These are phyloP conservation scores for Dicorynia guianensis DNA, from an alignment of 306 rosid species.

Conservation along the genomic window DNA sequence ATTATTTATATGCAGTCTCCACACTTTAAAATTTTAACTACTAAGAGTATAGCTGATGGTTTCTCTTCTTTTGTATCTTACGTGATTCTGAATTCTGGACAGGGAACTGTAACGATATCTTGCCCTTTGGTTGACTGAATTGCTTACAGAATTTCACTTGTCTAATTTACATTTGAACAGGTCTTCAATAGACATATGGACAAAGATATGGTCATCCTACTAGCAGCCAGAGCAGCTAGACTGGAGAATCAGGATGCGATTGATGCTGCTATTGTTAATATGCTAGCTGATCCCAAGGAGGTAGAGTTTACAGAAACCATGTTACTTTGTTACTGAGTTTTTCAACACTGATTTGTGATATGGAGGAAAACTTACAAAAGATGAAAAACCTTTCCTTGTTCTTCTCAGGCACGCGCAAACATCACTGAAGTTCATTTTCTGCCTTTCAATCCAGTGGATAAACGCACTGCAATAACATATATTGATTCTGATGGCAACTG, in stretches of 20 bases:
- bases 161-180: slow-evolving; percentile 47
- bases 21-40: slow-evolving; percentile 4
- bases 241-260: slow-evolving; percentile 89
- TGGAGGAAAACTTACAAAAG: slow-evolving; percentile 32
- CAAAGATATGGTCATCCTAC: slow-evolving; percentile 67
- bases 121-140: slow-evolving; percentile 9
- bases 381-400: slow-evolving; percentile 15
- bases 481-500: slow-evolving; percentile 69
- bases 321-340: slow-evolving; percentile 19
- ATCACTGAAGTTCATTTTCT: slow-evolving; percentile 86
- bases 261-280: slow-evolving; percentile 76
- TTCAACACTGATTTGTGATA: slow-evolving; percentile 17
- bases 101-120: slow-evolving; percentile 1
- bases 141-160: slow-evolving; percentile 22
- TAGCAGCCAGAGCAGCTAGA: slow-evolving; percentile 91
- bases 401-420: slow-evolving; percentile 73
- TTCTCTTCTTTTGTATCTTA: slow-evolving; percentile 19
- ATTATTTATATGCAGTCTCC: not conserved
- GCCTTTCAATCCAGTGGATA: slow-evolving; percentile 91
- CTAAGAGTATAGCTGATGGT: slow-evolving; percentile 20
- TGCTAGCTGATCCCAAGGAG: slow-evolving; percentile 93
- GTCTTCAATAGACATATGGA: slow-evolving; percentile 74
- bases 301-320: slow-evolving; percentile 40
- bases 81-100: slow-evolving; percentile 16
- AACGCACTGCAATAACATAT: slow-evolving; percentile 89